Conservation (phyloP, 495 filamentous ascomycete genomes). For the Penicillium roqueforti region DNA sequence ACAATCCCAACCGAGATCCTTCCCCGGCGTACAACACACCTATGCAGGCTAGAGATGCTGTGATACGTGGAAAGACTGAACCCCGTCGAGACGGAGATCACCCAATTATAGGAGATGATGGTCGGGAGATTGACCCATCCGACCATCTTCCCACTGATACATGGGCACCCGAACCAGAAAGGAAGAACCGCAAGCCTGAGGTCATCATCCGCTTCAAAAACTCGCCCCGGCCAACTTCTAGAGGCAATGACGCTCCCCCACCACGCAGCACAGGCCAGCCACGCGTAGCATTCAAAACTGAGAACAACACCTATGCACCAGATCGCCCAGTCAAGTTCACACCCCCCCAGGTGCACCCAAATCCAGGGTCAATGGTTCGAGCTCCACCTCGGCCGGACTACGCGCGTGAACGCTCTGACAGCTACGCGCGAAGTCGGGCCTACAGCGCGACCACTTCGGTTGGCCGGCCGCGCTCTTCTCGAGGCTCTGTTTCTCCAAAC, state of each 20-base stretch:
- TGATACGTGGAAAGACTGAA: constrained; percentile 34
- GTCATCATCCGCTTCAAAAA: constrained; percentile 51
- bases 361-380: constrained; percentile 15
- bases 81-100: constrained; percentile 31
- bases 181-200: constrained; percentile 59
- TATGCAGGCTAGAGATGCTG: constrained; percentile 37
- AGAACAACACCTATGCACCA: constrained; percentile 11
- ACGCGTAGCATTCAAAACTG: constrained; percentile 25
- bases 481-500: constrained; percentile 33
- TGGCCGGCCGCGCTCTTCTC: constrained; percentile 26
- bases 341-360: constrained; percentile 17
- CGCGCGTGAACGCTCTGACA: constrained; percentile 21
- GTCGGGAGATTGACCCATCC: constrained; percentile 83
- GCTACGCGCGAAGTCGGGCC: constrained; percentile 20
- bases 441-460: constrained; percentile 26
- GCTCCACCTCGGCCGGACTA: constrained; percentile 23
- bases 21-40: constrained; percentile 42
- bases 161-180: constrained; percentile 92
- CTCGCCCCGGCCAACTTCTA: constrained; percentile 32
- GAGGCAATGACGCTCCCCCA: constrained; percentile 19
- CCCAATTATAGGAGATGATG: constrained; percentile 75
- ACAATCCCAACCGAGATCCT: constrained; percentile 28
- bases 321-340: constrained; percentile 20
- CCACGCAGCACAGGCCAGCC: constrained; percentile 12
- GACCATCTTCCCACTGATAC: constrained; percentile 88